A percentile compares a stretch with the other conserved stretches of the same genome.
phyloP scores from a whole-genome alignment of 1,284 basidiomycete genomes.

The Austropuccinia psidii region DNA sequence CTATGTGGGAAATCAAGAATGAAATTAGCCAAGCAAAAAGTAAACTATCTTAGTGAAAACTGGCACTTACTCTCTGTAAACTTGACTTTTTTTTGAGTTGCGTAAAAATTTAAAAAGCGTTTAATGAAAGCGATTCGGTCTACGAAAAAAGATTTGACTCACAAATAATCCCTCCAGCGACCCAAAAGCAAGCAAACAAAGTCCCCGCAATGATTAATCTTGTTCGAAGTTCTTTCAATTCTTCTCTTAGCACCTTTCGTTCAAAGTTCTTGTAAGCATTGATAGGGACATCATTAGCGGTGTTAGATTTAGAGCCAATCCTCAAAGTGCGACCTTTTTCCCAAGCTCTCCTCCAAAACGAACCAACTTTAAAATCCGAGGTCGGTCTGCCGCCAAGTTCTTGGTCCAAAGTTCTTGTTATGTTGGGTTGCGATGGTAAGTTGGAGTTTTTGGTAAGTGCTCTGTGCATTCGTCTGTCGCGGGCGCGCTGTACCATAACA shows the following conservation, averaged over 20 bases:
- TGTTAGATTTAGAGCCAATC: too few species aligned
- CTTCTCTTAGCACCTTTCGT: conserved; percentile 5
- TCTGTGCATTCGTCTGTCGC: neutral
- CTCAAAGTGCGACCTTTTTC: too few species aligned
- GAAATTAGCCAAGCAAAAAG: neutral
- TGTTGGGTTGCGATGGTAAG: neutral
- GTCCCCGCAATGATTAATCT: conserved; percentile 5
- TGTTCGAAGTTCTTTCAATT: conserved; percentile 12
- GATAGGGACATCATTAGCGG: too few species aligned
- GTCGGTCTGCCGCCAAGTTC: too few species aligned
- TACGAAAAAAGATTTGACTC: conserved; percentile 1
- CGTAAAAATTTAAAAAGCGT: neutral
- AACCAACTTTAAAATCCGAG: too few species aligned
- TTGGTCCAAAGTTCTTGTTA: too few species aligned
- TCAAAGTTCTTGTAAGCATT: neutral
- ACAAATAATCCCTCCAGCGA: conserved; percentile 28
- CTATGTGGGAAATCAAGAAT: neutral
- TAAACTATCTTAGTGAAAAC: neutral
- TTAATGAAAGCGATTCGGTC: neutral
- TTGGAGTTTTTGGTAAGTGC: conserved; percentile 12
- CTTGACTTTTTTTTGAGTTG: neutral
- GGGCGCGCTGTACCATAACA: neutral
- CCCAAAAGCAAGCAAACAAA: conserved; percentile 33
- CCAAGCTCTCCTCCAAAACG: too few species aligned
- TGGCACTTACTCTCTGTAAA: conserved; percentile 21